Evolutionary conservation across 2,329 filamentous ascomycete genomes (phyloP).

Genomic region (Fusarium miscanthi): DNA sequence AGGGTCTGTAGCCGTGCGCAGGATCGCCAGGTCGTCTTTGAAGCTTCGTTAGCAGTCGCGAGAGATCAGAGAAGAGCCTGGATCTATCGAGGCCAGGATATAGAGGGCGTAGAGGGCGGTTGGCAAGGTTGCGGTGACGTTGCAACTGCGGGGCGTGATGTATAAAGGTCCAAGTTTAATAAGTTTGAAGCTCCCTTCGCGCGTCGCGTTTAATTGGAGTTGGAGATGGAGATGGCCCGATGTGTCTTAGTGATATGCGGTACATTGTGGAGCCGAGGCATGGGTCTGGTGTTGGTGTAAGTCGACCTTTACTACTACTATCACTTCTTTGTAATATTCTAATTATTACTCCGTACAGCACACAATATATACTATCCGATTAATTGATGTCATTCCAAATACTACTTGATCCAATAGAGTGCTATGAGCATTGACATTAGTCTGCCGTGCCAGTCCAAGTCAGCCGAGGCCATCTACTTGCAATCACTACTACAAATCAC

Average conservation of each 20-base stretch:
- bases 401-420: neutral
- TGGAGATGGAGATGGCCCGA: neutral
- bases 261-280: slow-evolving; percentile 1
- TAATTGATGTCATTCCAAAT: neutral
- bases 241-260: slow-evolving; percentile 2
- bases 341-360: neutral
- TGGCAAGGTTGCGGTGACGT: neutral
- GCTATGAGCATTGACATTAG: neutral
- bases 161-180: slow-evolving; percentile 25
- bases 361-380: neutral
- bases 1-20: neutral
- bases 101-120: neutral
- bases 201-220: slow-evolving; percentile 26
- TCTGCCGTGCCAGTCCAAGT: fast-evolving
- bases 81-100: neutral
- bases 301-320: neutral
- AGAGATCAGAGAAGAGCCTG: neutral
- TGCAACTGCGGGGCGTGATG: slow-evolving; percentile 19
- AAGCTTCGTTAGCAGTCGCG: slow-evolving; percentile 9
- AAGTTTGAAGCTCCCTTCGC: slow-evolving; percentile 17
- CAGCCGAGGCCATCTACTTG: neutral
- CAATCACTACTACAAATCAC: neutral
- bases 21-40: neutral
- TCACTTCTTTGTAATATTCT: neutral
- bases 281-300: neutral